phyloP scores from a whole-genome alignment of 306 rosid species.

The Prunus campanulata region DNA sequence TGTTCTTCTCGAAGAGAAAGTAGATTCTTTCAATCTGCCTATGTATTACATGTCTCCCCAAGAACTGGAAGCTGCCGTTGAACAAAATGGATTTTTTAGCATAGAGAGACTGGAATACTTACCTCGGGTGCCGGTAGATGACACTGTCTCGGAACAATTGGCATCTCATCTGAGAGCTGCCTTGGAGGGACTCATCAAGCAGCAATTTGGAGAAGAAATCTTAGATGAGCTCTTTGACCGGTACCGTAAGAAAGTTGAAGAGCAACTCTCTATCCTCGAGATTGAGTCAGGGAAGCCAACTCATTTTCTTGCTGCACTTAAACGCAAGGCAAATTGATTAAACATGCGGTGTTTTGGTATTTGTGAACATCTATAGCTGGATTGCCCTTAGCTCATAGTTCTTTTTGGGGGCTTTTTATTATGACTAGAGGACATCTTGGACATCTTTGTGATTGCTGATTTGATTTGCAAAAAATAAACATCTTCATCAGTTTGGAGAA shows the following conservation, averaged over 20 bases:
- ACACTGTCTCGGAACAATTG: not conserved
- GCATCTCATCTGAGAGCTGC: not conserved
- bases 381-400: no score
- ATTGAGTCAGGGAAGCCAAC: not conserved
- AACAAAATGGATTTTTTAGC: constrained; percentile 5
- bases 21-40: constrained; percentile 10
- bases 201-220: constrained; percentile 10
- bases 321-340: not conserved
- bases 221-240: constrained; percentile 12
- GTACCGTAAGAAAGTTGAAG: not conserved
- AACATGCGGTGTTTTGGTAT: not conserved
- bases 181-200: not conserved
- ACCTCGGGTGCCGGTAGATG: not conserved
- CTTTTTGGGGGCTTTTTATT: no score
- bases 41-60: not conserved
- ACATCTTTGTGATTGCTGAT: not conserved
- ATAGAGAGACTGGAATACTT: not conserved
- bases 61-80: not conserved
- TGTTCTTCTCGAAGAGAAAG: not conserved
- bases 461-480: not conserved
- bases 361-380: no score
- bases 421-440: not conserved
- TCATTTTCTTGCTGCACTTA: not conserved
- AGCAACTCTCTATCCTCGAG: not conserved
- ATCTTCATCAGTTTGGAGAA: not conserved